phyloP scores from a whole-genome alignment of 352 stramenopile genomes.

The Achlya hypogyna region DNA sequence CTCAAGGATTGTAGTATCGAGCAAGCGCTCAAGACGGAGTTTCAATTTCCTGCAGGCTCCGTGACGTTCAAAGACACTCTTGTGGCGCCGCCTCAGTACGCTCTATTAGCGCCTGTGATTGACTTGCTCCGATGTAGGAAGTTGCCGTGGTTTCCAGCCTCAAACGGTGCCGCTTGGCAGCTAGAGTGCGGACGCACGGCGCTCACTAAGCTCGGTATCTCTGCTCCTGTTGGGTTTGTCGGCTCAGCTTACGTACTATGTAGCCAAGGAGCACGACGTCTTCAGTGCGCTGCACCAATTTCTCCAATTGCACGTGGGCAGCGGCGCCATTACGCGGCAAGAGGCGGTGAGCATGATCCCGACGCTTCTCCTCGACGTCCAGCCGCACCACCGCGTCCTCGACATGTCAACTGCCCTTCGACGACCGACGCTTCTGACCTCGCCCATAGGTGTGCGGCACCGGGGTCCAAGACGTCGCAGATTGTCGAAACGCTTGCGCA shows the following conservation, averaged over 20 bases:
- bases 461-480: constrained; percentile 91
- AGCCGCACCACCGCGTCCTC: constrained; percentile 38
- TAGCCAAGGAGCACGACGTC: constrained; percentile 7
- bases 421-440: constrained; percentile 20
- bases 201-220: constrained; percentile 7
- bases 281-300: constrained; percentile 54
- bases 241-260: background rate
- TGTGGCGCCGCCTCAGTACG: constrained; percentile 11
- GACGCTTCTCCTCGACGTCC: constrained; percentile 75
- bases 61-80: constrained; percentile 3
- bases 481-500: constrained; percentile 52
- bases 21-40: constrained; percentile 1
- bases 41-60: background rate
- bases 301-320: constrained; percentile 62
- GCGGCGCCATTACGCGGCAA: constrained; percentile 77
- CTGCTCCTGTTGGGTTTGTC: background rate
- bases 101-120: background rate
- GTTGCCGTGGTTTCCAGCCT: constrained; percentile 7
- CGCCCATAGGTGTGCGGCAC: constrained; percentile 84
- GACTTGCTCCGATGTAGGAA: background rate
- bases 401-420: too few relatives aligned
- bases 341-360: constrained; percentile 90
- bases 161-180: constrained; percentile 6
- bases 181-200: constrained; percentile 14
- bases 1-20: constrained; percentile 5